Evolutionary conservation across 495 filamentous ascomycete genomes (phyloP).

Genomic region (Ascobolus immersus): DNA sequence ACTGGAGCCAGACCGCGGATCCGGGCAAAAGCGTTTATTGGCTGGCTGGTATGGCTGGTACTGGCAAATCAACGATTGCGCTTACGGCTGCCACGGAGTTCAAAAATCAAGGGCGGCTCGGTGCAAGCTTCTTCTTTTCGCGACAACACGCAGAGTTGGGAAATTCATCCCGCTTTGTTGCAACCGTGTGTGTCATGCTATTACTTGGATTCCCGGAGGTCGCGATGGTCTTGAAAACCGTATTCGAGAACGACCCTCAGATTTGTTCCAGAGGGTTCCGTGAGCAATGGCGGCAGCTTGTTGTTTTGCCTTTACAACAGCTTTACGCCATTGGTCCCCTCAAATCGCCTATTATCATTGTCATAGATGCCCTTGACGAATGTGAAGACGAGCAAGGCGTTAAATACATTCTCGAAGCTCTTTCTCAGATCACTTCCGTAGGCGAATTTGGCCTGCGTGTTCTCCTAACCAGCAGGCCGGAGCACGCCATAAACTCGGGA

Average conservation of each 20-base stretch:
- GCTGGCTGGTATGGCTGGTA: constrained; percentile 16
- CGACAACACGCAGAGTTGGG: constrained; percentile 4
- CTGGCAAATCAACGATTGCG: constrained; percentile 16
- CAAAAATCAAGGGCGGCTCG: constrained; percentile 3
- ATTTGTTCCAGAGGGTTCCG: constrained; percentile 1
- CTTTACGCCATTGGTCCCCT: too few relatives aligned
- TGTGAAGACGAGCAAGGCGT: constrained; percentile 13
- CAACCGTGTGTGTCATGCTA: constrained; percentile 7
- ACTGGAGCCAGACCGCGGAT: constrained; percentile 4
- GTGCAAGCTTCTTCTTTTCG: constrained; percentile 6
- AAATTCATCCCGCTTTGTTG: constrained; percentile 8
- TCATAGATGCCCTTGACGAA: constrained; percentile 19
- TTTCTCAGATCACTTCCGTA: constrained; percentile 9
- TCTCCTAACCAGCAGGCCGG: constrained; percentile 18
- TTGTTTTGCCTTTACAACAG: too few relatives aligned
- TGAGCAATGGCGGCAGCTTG: constrained; percentile 8
- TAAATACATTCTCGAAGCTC: constrained; percentile 11
- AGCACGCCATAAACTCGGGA: constrained; percentile 15
- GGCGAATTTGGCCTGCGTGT: constrained; percentile 9
- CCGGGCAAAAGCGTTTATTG: constrained; percentile 16
- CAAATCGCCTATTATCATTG: too few relatives aligned
- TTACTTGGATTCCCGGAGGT: constrained; percentile 2
- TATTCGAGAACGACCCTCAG: constrained; percentile 3
- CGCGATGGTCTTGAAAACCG: constrained; percentile 1
- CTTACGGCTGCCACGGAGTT: constrained; percentile 6